Base-by-base conservation (phyloP, 2,329 filamentous ascomycete species). In the Penicillium sp. region DNA sequence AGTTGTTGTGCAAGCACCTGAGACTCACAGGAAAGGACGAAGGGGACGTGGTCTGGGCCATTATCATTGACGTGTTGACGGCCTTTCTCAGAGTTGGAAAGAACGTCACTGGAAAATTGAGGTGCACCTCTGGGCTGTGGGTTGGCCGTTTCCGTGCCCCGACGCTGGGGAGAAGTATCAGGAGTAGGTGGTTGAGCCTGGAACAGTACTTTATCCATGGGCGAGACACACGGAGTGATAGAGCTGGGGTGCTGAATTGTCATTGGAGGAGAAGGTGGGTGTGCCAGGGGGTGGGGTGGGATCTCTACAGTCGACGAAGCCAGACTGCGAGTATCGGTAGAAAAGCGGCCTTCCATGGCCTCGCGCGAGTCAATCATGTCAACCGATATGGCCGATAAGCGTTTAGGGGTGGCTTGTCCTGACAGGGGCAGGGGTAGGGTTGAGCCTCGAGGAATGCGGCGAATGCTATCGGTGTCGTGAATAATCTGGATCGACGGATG, bases 1-100 rank as follows among this genome's bases (percentile, higher is more conserved):
- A 88, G 79, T 66, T 88, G 86, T 66, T 87, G 81, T 2, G 86
- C 85, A 52, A 88, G 77, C 5, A 81, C 68, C 56, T 84, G 80
- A 2, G 85, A 85, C 64, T 86, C 83, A 56, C 83, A 86, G 1
- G 84, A 82, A n/a, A 88, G 76, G 27, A 88, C 74, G 64, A 88
- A 88, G 0, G 86, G 85, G 22, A 86, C 72, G 68, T 88, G 86
- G 9, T 76, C 69, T 27, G 70, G 57, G 41, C 65, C 53, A 47
- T 57, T 35, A 16, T 49, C 58, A 49, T 51, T 59, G 27, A 55
- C 35, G 11, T 58, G 27, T 26, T 58, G 55, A n/a, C 58, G 63
- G n/a, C 66, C 52, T 22, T 58, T 61, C 56, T 75, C 72, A 6
- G 71, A 73, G 47, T 66, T 69, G 27, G 67, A 68, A 27, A 75